A percentile compares a stretch with the other conserved stretches of the same genome.
phyloP scores from a whole-genome alignment of 2,329 filamentous ascomycete species.

The Fusarium dimerum region DNA sequence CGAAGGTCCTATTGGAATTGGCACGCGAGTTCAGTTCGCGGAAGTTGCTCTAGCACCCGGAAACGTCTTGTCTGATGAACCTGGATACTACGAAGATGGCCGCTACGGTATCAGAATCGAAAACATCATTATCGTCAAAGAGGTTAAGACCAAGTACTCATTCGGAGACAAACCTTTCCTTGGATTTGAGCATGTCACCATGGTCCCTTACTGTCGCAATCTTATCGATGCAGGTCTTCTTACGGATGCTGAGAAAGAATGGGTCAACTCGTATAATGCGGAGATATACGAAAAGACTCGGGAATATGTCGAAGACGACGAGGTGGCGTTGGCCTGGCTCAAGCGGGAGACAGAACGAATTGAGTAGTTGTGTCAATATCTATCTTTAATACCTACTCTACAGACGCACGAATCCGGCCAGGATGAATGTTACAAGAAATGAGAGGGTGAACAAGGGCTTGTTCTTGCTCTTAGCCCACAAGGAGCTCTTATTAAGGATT shows the following conservation, averaged over 20 bases:
- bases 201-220: slow-evolving; percentile 92
- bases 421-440: slow-evolving; percentile 71
- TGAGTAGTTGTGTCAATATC: slow-evolving; percentile 15
- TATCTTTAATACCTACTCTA: slow-evolving; percentile 28
- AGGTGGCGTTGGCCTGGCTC: slow-evolving; percentile 75
- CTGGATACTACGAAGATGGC: slow-evolving; percentile 96
- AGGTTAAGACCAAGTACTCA: slow-evolving; percentile 81
- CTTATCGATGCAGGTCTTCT: slow-evolving; percentile 77
- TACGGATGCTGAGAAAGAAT: slow-evolving; percentile 73
- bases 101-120: slow-evolving; percentile 95
- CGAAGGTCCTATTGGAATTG: slow-evolving; percentile 95
- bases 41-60: slow-evolving; percentile 89
- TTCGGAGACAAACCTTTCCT: slow-evolving; percentile 95
- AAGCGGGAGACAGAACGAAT: slow-evolving; percentile 79
- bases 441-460: slow-evolving; percentile 67
- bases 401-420: slow-evolving; percentile 56
- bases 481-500: slow-evolving; percentile 37
- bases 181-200: slow-evolving; percentile 94
- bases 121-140: slow-evolving; percentile 88
- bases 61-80: slow-evolving; percentile 94
- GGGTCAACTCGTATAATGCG: slow-evolving; percentile 83
- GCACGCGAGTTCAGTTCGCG: slow-evolving; percentile 85
- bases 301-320: slow-evolving; percentile 71
- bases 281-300: slow-evolving; percentile 83
- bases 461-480: slow-evolving; percentile 53